phyloP scores from a whole-genome alignment of 192 early-diverging fungal species.

The Entomortierella chlamydospora region DNA sequence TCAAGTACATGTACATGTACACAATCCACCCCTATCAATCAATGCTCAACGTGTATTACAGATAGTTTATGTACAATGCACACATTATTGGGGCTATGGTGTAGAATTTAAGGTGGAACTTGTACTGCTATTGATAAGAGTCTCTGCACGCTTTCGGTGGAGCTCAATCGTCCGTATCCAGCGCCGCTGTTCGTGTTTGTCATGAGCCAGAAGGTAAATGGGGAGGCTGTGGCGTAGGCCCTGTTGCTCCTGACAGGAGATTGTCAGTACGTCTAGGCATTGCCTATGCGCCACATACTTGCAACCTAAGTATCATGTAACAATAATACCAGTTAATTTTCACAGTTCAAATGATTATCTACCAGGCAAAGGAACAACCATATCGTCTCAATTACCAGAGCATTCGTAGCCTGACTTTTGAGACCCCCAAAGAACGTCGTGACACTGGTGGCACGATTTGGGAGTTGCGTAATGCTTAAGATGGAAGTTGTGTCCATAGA shows the following conservation, averaged over 20 bases:
- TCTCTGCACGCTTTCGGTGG: slow-evolving; percentile 37
- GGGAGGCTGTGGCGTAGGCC: slow-evolving; percentile 48
- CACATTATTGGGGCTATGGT: background rate
- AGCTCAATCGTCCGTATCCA: slow-evolving; percentile 55
- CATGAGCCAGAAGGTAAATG: slow-evolving; percentile 50
- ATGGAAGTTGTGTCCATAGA: slow-evolving; percentile 44
- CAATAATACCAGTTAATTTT: background rate
- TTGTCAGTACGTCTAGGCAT: slow-evolving; percentile 47
- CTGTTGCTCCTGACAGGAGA: slow-evolving; percentile 55
- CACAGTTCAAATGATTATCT: too few species aligned
- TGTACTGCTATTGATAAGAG: background rate
- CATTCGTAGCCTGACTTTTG: slow-evolving; percentile 54
- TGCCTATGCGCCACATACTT: slow-evolving; percentile 55
- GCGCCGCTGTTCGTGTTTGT: slow-evolving; percentile 49
- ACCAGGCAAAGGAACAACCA: too few species aligned
- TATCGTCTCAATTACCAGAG: slow-evolving; percentile 21
- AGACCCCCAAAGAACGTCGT: slow-evolving; percentile 53
- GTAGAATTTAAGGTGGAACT: background rate
- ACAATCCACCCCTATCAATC: too few species aligned
- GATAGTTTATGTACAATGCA: background rate
- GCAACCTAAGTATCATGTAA: slow-evolving; percentile 20
- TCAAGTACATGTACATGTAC: too few species aligned
- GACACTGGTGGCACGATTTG: slow-evolving; percentile 52
- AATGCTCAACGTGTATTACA: too few species aligned
- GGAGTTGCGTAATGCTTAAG: slow-evolving; percentile 41